Conservation (phyloP, 768 basidiomycete genomes). For the Termitomyces sp. region DNA sequence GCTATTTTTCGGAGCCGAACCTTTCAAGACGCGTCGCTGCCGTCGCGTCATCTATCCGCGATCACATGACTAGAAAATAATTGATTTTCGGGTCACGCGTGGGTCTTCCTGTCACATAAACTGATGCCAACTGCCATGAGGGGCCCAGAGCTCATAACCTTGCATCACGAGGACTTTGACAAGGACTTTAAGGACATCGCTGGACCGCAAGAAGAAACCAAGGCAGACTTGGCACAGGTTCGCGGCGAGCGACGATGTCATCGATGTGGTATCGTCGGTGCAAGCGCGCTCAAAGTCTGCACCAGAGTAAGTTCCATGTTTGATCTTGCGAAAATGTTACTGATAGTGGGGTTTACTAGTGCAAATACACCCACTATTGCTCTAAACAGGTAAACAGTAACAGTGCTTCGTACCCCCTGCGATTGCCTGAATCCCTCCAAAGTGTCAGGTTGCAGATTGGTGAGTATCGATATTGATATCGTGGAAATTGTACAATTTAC, state of each 20-base stretch:
- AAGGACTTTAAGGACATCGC: constrained; percentile 9
- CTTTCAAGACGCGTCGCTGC: not conserved
- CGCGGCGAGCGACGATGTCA: constrained; percentile 3
- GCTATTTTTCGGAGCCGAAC: not conserved
- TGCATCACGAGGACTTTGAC: constrained; percentile 7
- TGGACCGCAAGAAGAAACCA: constrained; percentile 1
- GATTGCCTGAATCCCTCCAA: not conserved
- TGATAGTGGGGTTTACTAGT: not conserved
- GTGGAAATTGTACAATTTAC: no score
- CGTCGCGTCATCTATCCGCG: not conserved
- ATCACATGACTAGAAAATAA: not conserved
- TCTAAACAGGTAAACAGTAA: constrained; percentile 5
- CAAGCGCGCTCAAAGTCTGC: constrained; percentile 5
- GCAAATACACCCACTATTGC: constrained; percentile 10
- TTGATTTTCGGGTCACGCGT: no score
- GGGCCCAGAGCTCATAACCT: not conserved
- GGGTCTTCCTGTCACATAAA: no score
- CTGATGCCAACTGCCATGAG: not conserved
- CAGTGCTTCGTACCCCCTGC: no score
- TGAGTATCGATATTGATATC: no score
- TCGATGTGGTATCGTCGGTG: not conserved
- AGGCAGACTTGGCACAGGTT: constrained; percentile 1
- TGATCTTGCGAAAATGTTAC: not conserved
- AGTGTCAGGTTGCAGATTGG: constrained; percentile 11
- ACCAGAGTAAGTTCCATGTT: not conserved